These are phyloP conservation scores for Ananas comosus DNA, from an alignment of 176 grass and related monocot genomes.

Conservation along the genomic window DNA sequence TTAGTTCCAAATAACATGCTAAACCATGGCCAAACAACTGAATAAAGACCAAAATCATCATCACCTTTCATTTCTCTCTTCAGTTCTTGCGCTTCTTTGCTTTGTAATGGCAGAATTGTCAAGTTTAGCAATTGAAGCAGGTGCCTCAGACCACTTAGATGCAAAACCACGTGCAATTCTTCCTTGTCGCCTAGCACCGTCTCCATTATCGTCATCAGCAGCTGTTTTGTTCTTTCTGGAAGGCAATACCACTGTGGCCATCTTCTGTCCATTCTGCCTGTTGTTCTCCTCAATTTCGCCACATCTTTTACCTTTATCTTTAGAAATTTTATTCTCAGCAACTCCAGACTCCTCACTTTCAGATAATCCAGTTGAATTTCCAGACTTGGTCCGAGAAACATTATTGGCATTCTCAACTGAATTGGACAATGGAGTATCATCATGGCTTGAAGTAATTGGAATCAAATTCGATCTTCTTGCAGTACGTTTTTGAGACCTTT, in stretches of 20 bases:
- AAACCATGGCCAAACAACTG: slow-evolving; percentile 12
- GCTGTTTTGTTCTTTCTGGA: slow-evolving; percentile 70
- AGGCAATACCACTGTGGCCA: slow-evolving; percentile 52
- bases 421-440: slow-evolving; percentile 35
- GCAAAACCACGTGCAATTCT: slow-evolving; percentile 48
- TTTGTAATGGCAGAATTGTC: slow-evolving; percentile 57
- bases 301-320: slow-evolving; percentile 57
- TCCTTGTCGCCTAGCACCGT: slow-evolving; percentile 52
- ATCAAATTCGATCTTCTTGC: slow-evolving; percentile 82
- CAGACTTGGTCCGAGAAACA: not conserved
- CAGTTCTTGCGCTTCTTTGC: slow-evolving; percentile 73
- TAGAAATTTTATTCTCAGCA: slow-evolving; percentile 49
- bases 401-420: slow-evolving; percentile 31
- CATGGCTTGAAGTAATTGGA: slow-evolving; percentile 39
- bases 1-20: not conserved
- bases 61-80: slow-evolving; percentile 78
- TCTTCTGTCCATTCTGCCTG: slow-evolving; percentile 56
- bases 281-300: slow-evolving; percentile 55
- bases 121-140: slow-evolving; percentile 57
- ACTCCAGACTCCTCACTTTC: slow-evolving; percentile 51
- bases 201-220: slow-evolving; percentile 56
- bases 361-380: slow-evolving; percentile 35
- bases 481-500: slow-evolving; percentile 82
- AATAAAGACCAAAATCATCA: slow-evolving; percentile 5
- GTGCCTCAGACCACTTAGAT: slow-evolving; percentile 37